Conservation (phyloP, 768 basidiomycete species). For the Leccinellum rugosiceps region DNA sequence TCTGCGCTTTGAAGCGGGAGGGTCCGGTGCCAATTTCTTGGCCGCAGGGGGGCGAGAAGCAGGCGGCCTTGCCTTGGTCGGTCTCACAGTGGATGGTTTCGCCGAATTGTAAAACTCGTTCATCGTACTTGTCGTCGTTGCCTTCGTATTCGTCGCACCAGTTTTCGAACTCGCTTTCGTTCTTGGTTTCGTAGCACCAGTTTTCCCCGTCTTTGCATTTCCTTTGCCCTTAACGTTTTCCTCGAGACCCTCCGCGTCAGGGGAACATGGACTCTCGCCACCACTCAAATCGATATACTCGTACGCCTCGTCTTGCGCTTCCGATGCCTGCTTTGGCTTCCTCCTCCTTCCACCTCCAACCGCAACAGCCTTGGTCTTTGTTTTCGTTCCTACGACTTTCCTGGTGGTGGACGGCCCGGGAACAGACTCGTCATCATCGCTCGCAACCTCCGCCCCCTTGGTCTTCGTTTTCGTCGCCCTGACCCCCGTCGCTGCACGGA, state of each 20-base stretch:
- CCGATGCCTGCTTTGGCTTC: constrained; percentile 20
- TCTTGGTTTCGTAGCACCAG: not conserved
- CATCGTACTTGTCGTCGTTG: constrained; percentile 5
- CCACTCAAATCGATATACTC: constrained; percentile 25
- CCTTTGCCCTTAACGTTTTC: constrained; percentile 4
- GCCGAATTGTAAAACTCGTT: constrained; percentile 6
- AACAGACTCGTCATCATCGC: not conserved
- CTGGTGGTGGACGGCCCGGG: constrained; percentile 5
- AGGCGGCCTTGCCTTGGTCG: constrained; percentile 3
- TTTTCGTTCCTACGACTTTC: constrained; percentile 2
- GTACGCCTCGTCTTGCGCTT: constrained; percentile 28
- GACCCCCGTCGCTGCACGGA: not conserved
- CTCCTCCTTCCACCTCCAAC: constrained; percentile 10
- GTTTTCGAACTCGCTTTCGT: not conserved
- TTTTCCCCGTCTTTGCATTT: constrained; percentile 3
- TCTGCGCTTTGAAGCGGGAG: not conserved
- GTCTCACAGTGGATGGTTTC: constrained; percentile 5
- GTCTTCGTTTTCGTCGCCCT: constrained; percentile 1
- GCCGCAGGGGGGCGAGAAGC: not conserved
- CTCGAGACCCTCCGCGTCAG: constrained; percentile 7
- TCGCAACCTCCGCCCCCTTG: not conserved
- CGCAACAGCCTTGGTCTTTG: constrained; percentile 5
- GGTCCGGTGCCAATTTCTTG: not conserved
- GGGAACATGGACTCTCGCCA: constrained; percentile 20
- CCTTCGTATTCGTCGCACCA: not conserved